Percentiles rank a stretch among this genome's conserved stretches.
Evolutionary conservation across 257 asterid genomes (phyloP).

Genomic region (Nicotiana tabacum): DNA sequence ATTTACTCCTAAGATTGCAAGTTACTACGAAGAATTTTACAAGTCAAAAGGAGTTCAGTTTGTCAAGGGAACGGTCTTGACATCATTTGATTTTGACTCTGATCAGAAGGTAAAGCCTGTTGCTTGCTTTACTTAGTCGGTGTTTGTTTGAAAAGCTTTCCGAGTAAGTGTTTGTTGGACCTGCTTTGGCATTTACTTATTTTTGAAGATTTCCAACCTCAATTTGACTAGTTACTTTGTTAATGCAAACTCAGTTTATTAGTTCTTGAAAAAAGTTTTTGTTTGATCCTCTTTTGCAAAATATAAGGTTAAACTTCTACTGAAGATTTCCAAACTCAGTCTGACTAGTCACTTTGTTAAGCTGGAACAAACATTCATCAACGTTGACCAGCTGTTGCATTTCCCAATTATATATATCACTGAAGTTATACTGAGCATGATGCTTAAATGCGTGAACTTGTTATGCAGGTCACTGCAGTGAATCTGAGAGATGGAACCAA

Average conservation of each 20-base stretch:
- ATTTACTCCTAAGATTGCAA: constrained; percentile 78
- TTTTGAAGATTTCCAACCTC: neutral
- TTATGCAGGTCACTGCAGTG: constrained; percentile 64
- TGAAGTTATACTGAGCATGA: neutral
- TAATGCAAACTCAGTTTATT: neutral
- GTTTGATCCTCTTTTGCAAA: neutral
- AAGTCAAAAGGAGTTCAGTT: constrained; percentile 90
- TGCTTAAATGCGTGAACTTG: constrained; percentile 6
- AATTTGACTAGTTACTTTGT: neutral
- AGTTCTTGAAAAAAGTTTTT: neutral
- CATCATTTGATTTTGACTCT: constrained; percentile 76
- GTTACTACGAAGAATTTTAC: constrained; percentile 85
- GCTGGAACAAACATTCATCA: constrained; percentile 1
- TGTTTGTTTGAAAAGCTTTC: neutral
- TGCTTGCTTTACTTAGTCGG: neutral
- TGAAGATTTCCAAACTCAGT: neutral
- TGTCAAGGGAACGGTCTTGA: constrained; percentile 78
- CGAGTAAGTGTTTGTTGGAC: neutral
- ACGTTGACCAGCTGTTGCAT: neutral
- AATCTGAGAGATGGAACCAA: constrained; percentile 74
- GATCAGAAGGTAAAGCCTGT: constrained; percentile 61
- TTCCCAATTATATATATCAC: neutral
- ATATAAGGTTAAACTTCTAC: neutral
- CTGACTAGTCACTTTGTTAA: neutral
- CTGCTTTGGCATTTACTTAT: neutral